These are phyloP conservation scores for Talaromyces islandicus DNA, from an alignment of 2,329 filamentous ascomycete genomes.

Conservation along the genomic window DNA sequence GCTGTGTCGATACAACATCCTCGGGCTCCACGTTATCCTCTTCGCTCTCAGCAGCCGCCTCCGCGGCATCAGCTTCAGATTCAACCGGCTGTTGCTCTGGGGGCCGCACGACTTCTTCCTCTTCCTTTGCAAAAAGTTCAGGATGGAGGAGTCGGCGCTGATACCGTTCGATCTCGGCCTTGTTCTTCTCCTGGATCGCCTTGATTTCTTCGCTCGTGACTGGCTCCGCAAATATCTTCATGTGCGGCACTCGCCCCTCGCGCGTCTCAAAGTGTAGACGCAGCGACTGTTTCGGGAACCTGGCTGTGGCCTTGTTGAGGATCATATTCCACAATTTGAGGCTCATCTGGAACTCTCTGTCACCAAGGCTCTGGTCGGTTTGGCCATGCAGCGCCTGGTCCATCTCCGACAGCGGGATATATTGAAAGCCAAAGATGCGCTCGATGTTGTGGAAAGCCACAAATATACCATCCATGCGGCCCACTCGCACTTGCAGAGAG, in stretches of 20 bases:
- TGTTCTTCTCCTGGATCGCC: constrained; percentile 63
- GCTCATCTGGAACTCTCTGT: constrained; percentile 80
- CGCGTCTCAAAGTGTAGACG: constrained; percentile 79
- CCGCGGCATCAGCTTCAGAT: not conserved
- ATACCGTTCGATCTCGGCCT: constrained; percentile 61
- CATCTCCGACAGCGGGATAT: constrained; percentile 80
- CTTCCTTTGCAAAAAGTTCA: constrained; percentile 12
- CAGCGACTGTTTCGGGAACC: constrained; percentile 68
- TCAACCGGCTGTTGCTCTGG: not conserved
- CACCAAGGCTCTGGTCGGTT: constrained; percentile 59
- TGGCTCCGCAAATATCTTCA: constrained; percentile 88
- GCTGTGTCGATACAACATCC: constrained; percentile 7
- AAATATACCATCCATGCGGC: constrained; percentile 97
- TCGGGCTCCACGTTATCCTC: not conserved
- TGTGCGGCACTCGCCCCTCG: constrained; percentile 54
- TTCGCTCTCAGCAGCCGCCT: not conserved
- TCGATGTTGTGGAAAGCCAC: constrained; percentile 93
- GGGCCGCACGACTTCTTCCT: constrained; percentile 2
- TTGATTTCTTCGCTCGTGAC: constrained; percentile 67
- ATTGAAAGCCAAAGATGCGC: constrained; percentile 97
- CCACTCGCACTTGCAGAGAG: constrained; percentile 92
- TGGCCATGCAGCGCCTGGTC: constrained; percentile 85
- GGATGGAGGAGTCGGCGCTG: constrained; percentile 48
- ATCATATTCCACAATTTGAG: constrained; percentile 72
- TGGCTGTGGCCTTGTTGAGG: constrained; percentile 66